Evolutionary conservation across 805 yeast genomes (phyloP).

Genomic region (Kodamaea kaohsiungensis): DNA sequence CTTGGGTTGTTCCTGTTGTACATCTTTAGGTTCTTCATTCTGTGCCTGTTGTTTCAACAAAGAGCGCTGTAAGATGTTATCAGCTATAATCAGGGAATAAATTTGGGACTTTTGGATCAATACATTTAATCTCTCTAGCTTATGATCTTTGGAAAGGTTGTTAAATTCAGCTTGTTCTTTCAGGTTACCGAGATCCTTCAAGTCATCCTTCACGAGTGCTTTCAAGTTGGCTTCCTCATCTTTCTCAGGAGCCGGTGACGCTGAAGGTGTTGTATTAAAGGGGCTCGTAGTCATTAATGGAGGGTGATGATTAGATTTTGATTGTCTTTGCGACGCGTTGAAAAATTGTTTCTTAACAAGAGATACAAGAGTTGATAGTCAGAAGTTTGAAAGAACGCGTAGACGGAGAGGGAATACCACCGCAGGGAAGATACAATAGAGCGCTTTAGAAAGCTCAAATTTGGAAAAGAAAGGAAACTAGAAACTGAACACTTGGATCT

Average conservation of each 20-base stretch:
- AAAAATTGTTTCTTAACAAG: background rate
- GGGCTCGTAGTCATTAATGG: constrained; percentile 4
- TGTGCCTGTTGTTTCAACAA: constrained; percentile 21
- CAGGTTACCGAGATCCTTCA: constrained; percentile 8
- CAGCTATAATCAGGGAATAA: constrained; percentile 83
- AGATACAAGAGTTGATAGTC: too few species aligned
- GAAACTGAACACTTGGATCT: too few species aligned
- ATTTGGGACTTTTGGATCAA: constrained; percentile 86
- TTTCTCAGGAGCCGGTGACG: background rate
- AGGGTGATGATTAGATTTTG: background rate
- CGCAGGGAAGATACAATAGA: too few species aligned
- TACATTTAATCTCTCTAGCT: constrained; percentile 65
- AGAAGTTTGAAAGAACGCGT: too few species aligned
- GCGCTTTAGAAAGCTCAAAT: too few species aligned
- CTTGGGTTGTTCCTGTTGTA: constrained; percentile 14
- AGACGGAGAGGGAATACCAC: too few species aligned
- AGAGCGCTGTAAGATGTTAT: constrained; percentile 55
- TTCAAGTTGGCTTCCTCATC: constrained; percentile 5
- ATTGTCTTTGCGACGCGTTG: constrained; percentile 6
- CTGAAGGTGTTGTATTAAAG: background rate
- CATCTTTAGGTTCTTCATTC: constrained; percentile 20
- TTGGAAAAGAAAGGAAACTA: too few species aligned
- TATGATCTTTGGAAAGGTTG: constrained; percentile 50
- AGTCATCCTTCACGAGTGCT: constrained; percentile 6
- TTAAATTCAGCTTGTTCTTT: constrained; percentile 43